Evolutionary conservation across 768 basidiomycete genomes (phyloP), one percentile per base, ranked within the genome.

Genomic region (Mycena indigotica): DNA sequence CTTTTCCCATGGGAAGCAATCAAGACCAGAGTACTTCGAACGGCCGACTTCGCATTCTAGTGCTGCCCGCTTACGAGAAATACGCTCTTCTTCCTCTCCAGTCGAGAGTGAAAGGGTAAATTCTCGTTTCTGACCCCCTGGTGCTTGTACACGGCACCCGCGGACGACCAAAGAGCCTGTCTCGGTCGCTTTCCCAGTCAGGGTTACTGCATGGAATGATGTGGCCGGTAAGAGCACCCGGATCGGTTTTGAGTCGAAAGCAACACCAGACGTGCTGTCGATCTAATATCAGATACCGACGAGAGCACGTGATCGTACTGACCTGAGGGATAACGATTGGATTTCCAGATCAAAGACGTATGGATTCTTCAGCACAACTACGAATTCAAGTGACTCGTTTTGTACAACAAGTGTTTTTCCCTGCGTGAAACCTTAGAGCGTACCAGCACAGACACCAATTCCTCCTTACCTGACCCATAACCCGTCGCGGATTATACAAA

Each of bases 281-380:
- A 28, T 39, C 40, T 60, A 25, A 50, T 53, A 52, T n/a, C 4
- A 48, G 17, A 24, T 32, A 28, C 46, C 30, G 49, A 28, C 13
- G 50, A 28, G 8, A 58, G 29, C 13, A 40, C 38, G 23, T 39
- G 24, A n/a, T 52, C n/a, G n/a, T 38, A n/a, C 21, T 52, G 60
- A 94, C 95, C 94, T 93, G 16, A 98, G 74, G 4, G 84, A 83
- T 32, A 98, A 69, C 63, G 85, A 86, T 56, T 92, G 86, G 17
- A 98, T 72, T 60, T 98, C 94, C 13, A 99, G 78, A 59, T 95
- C 93, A 70, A 98, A 96, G 3, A 92, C 83, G 70, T 88, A 96
- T 1, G 94, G 93, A 70, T 99, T 99, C 55, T 86, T 84, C n/a
- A 99, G 73, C 21, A 88, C 87, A 44, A 98, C 77, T 6, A 86